phyloP scores from a whole-genome alignment of 1,139 yeast species.

The Debaryomycetaceae sp. region DNA sequence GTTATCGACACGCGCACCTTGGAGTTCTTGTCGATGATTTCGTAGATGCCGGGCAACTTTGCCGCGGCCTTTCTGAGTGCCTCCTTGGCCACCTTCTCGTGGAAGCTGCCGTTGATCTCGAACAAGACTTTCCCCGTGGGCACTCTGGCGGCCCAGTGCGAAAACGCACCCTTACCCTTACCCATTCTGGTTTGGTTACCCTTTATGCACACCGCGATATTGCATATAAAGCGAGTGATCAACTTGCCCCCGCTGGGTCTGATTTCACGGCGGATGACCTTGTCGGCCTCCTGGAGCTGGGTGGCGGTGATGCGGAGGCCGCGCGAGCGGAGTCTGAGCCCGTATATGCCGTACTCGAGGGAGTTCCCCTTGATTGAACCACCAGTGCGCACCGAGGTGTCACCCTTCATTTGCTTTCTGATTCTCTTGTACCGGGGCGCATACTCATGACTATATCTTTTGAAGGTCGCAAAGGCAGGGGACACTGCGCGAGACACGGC shows the following conservation, averaged over 20 bases:
- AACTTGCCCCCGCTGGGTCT: constrained; percentile 68
- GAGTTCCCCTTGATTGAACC: constrained; percentile 89
- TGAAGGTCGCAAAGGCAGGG: too few relatives aligned
- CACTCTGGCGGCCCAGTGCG: constrained; percentile 94
- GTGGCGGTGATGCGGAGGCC: constrained; percentile 87
- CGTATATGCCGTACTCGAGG: constrained; percentile 76
- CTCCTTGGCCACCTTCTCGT: constrained; percentile 86
- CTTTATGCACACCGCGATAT: constrained; percentile 88
- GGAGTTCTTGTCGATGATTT: constrained; percentile 67
- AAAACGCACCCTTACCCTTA: constrained; percentile 97
- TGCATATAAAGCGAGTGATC: constrained; percentile 78
- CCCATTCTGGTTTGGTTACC: constrained; percentile 99
- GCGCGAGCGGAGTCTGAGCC: constrained; percentile 79
- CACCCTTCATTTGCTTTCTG: constrained; percentile 87
- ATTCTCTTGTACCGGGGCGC: constrained; percentile 76
- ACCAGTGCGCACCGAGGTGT: constrained; percentile 92
- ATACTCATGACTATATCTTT: constrained; percentile 75
- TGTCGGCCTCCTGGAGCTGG: constrained; percentile 89
- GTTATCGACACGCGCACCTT: constrained; percentile 71
- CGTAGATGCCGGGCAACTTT: constrained; percentile 89
- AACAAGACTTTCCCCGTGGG: constrained; percentile 93
- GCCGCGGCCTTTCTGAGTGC: constrained; percentile 89
- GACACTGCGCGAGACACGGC: too few relatives aligned
- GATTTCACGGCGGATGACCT: constrained; percentile 74
- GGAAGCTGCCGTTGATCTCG: constrained; percentile 77